Base-by-base conservation (phyloP, 1,139 yeast genomes). In the Yarrowia galli region DNA sequence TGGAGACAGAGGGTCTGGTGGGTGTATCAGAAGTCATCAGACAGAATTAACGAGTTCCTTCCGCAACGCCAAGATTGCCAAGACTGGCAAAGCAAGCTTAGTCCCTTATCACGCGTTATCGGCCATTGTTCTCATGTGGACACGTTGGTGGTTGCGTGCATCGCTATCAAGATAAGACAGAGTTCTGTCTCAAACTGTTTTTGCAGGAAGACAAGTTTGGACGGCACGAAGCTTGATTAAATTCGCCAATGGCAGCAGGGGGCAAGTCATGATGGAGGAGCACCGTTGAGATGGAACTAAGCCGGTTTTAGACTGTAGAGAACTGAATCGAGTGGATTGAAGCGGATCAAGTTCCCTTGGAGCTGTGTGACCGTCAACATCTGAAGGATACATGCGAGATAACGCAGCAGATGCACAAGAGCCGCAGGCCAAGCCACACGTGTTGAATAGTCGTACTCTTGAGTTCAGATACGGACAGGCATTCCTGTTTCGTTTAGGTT, bases 341-440 rank as follows among this genome's bases (percentile, higher is more conserved):
- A n/a, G n/a, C n/a, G n/a, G n/a, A n/a, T n/a, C n/a, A n/a, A n/a
- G n/a, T n/a, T n/a, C n/a, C n/a, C n/a, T n/a, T n/a, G n/a, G n/a
- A n/a, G n/a, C n/a, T n/a, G n/a, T n/a, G n/a, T n/a, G n/a, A n/a
- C n/a, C n/a, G n/a, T n/a, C n/a, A n/a, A n/a, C 32, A 28, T 28
- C 32, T 10, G 10, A 8, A 7, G 32, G 6, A 10, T 5, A 36
- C 40, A 40, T 40, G 43, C 43, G 20, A 16, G 49, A 45, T 45
- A 22, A 15, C 48, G n/a, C 48, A 8, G 48, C 28, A 16, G 20
- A 23, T 3, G 51, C 51, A 46, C 32, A 8, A 9, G 51, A 46
- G 51, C 35, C 51, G 51, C 53, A 48, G n/a, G 53, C n/a, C 36
- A 48, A 48, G 53, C 53, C 53, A 48, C 53, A 25, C 36, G 36